phyloP scores from a whole-genome alignment of 1,284 basidiomycete genomes.

The Violaceomyces palustris region DNA sequence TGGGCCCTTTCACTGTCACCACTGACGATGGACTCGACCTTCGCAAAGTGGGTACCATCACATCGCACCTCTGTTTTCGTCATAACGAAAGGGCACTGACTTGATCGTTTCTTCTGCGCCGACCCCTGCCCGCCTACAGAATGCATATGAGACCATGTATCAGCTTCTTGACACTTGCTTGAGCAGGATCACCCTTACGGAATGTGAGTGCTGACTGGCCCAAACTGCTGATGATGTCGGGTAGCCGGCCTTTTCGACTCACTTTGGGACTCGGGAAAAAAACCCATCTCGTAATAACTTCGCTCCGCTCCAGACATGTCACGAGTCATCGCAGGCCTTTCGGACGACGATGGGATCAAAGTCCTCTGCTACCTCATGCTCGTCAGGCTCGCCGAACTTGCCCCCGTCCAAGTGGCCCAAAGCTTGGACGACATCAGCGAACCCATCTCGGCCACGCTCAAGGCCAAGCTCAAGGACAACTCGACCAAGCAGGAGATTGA shows the following conservation, averaged over 20 bases:
- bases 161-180: slow-evolving; percentile 88
- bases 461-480: slow-evolving; percentile 66
- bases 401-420: slow-evolving; percentile 65
- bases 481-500: slow-evolving; percentile 95
- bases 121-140: no score
- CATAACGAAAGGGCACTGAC: not conserved
- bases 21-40: slow-evolving; percentile 88
- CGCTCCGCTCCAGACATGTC: no score
- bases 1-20: slow-evolving; percentile 97
- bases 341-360: slow-evolving; percentile 94
- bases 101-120: slow-evolving; percentile 49
- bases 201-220: no score
- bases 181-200: slow-evolving; percentile 73
- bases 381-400: slow-evolving; percentile 79
- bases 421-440: slow-evolving; percentile 76
- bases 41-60: no score
- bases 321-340: slow-evolving; percentile 74
- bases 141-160: slow-evolving; percentile 95
- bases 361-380: slow-evolving; percentile 92
- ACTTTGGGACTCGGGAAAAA: no score
- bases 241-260: no score
- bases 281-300: no score
- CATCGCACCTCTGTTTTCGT: slow-evolving; percentile 11
- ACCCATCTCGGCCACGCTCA: slow-evolving; percentile 73
- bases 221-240: no score